A percentile compares a stretch with the other conserved stretches of the same genome.
phyloP scores from a whole-genome alignment of 1,284 basidiomycete genomes.

The Ceratorhiza oryzae-sativae region DNA sequence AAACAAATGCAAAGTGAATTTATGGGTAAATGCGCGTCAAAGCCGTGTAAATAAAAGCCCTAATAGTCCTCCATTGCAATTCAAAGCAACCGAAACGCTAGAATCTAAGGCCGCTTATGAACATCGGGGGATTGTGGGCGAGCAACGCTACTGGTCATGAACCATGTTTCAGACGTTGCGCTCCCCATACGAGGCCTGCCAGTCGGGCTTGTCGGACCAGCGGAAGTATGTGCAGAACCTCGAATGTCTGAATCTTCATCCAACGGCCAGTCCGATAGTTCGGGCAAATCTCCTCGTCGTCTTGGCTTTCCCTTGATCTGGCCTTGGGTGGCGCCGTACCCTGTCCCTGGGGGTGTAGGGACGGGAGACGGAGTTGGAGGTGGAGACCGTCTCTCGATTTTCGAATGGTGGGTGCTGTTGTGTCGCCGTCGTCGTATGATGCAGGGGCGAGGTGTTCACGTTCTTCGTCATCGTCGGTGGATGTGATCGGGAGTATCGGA shows the following conservation, averaged over 20 bases:
- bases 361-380: slow-evolving; percentile 41
- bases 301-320: slow-evolving; percentile 33
- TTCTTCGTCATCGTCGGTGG: slow-evolving; percentile 24
- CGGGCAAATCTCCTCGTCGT: slow-evolving; percentile 19
- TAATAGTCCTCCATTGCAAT: not conserved
- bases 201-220: slow-evolving; percentile 4
- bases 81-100: not conserved
- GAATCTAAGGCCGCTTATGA: not conserved
- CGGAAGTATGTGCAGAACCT: not conserved
- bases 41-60: not conserved
- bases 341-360: slow-evolving; percentile 35
- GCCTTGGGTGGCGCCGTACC: slow-evolving; percentile 37
- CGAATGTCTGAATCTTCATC: slow-evolving; percentile 25
- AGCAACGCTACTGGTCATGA: slow-evolving; percentile 25
- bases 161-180: slow-evolving; percentile 35
- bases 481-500: not conserved
- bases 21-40: not conserved
- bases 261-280: slow-evolving; percentile 38
- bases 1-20: not conserved
- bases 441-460: slow-evolving; percentile 30
- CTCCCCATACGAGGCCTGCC: slow-evolving; percentile 8
- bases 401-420: not conserved
- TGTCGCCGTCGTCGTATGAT: slow-evolving; percentile 22
- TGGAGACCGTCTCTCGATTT: slow-evolving; percentile 30
- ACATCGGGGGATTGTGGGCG: slow-evolving; percentile 32